Percentiles rank a stretch among this genome's conserved stretches.
Evolutionary conservation across 164 flowering plant genomes (phyloP).

Genomic region (Nelumbo lutea): DNA sequence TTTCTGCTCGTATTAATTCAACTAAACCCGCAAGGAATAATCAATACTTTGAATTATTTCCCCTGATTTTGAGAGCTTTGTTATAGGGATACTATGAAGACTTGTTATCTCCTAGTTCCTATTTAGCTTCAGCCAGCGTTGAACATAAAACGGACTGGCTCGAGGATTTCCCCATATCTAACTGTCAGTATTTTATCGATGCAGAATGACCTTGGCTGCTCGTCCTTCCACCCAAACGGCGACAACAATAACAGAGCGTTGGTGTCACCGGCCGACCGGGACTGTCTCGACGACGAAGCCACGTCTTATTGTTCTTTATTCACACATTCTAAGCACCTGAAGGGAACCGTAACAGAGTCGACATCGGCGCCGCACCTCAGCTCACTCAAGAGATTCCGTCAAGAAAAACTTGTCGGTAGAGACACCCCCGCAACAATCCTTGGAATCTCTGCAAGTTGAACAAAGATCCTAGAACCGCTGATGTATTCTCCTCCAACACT

Average conservation of each 20-base stretch:
- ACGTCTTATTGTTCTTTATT: conserved; percentile 6
- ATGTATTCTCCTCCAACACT: conserved; percentile 10
- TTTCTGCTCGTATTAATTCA: not conserved
- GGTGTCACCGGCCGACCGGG: not conserved
- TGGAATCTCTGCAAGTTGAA: conserved; percentile 17
- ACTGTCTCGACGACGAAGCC: conserved; percentile 9
- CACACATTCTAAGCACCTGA: conserved; percentile 11
- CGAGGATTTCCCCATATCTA: not conserved
- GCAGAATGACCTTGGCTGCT: conserved; percentile 15
- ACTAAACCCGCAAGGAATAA: not conserved
- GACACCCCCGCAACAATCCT: conserved; percentile 5
- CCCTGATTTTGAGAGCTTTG: no score
- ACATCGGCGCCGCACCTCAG: conserved; percentile 3
- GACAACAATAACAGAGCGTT: not conserved
- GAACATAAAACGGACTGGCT: no score
- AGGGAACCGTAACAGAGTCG: not conserved
- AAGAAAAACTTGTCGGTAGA: conserved; percentile 2
- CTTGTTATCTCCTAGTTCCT: no score
- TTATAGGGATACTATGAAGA: no score
- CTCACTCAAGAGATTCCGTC: conserved; percentile 11
- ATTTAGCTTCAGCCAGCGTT: no score
- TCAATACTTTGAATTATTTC: no score
- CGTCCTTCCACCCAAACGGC: conserved; percentile 6
- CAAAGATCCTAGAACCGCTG: conserved; percentile 15
- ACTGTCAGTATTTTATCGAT: not conserved